Percentiles rank a stretch among this genome's conserved stretches.
These are phyloP conservation scores for Blastobotrys chiropterorum DNA, from an alignment of 805 yeast species.

Conservation along the genomic window DNA sequence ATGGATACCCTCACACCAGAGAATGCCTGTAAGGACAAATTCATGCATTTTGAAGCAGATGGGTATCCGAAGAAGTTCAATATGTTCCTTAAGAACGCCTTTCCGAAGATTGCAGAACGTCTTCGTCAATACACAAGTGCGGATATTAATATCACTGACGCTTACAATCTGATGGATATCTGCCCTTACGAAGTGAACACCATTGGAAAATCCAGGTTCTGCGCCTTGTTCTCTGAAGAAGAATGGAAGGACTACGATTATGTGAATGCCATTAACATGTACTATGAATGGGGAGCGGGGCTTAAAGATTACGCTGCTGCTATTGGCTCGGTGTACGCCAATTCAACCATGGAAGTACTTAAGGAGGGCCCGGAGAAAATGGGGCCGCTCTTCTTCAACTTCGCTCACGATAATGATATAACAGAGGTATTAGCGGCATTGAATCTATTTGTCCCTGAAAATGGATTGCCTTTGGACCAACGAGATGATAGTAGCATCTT, in stretches of 20 bases:
- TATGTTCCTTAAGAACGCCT: slow-evolving; percentile 9
- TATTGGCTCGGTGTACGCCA: slow-evolving; percentile 42
- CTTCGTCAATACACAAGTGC: slow-evolving; percentile 30
- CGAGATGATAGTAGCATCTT: slow-evolving; percentile 36
- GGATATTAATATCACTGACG: slow-evolving; percentile 37
- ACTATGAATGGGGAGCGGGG: slow-evolving; percentile 30
- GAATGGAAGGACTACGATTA: slow-evolving; percentile 27
- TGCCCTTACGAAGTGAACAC: slow-evolving; percentile 49
- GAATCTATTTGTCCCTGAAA: slow-evolving; percentile 31
- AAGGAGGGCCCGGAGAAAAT: slow-evolving; percentile 34
- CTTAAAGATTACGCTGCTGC: slow-evolving; percentile 20
- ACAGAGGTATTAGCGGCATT: slow-evolving; percentile 44
- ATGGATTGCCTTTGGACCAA: slow-evolving; percentile 31
- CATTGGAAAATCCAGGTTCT: slow-evolving; percentile 38
- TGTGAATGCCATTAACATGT: slow-evolving; percentile 17
- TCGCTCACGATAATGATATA: slow-evolving; percentile 55
- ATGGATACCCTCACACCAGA: slow-evolving; percentile 41
- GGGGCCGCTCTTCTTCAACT: slow-evolving; percentile 39
- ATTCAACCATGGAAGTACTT: slow-evolving; percentile 44
- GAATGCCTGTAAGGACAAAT: slow-evolving; percentile 8
- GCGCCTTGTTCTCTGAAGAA: slow-evolving; percentile 28
- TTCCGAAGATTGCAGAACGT: background rate
- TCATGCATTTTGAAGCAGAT: slow-evolving; percentile 21
- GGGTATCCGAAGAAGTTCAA: slow-evolving; percentile 3
- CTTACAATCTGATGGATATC: slow-evolving; percentile 37